Evolutionary conservation across 805 yeast species (phyloP), one percentile per base, ranked within the genome.

Genomic region (Cyberlindnera euphorbiae): DNA sequence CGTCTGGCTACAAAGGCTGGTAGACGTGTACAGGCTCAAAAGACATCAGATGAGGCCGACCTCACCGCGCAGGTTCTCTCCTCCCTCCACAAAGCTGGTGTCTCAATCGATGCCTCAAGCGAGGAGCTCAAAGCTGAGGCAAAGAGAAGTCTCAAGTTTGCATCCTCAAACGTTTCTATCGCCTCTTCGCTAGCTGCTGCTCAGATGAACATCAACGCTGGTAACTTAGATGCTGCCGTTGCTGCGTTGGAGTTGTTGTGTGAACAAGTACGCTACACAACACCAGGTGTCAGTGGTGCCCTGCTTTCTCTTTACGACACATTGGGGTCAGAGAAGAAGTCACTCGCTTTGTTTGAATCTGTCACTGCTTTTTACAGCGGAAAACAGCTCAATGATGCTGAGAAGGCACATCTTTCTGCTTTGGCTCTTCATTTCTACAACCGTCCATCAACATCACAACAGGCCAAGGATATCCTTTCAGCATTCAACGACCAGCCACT

Each of bases 251-350:
- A 71, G 47, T 47, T 53, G 18, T 38, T 63, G 5, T 14, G 42
- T 31, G 9, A 33, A 47, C 34, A 41, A 10, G 33, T 36, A 8
- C 41, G 37, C 17, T 28, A 53, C 22, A 19, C 22, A 5, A 38
- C 49, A 5, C 80, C 84, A 3, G 73, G 75, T 4, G 52, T 81
- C 30, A 62, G 72, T 26, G 74, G 77, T 18, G 58, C 70, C 5
- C 56, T 78, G 19, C 61, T 71, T 8, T 62, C 73, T 11, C 50
- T 79, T 6, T 75, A 72, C 52, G 80, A 74, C 43, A 41, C 54
- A 10, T 55, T 67, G 29, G 68, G 71, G 28, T 60, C 71, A 30
- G 53, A 53, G 19, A 52, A 53, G 30, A 53, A 60, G 32, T 62
- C 62, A 17, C 35, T 43, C 2, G 51, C 50, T 3, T 48, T 71